Evolutionary conservation across 2,329 filamentous ascomycete genomes (phyloP), one percentile per base, ranked within the genome.

Genomic region (Didymella pinodella): DNA sequence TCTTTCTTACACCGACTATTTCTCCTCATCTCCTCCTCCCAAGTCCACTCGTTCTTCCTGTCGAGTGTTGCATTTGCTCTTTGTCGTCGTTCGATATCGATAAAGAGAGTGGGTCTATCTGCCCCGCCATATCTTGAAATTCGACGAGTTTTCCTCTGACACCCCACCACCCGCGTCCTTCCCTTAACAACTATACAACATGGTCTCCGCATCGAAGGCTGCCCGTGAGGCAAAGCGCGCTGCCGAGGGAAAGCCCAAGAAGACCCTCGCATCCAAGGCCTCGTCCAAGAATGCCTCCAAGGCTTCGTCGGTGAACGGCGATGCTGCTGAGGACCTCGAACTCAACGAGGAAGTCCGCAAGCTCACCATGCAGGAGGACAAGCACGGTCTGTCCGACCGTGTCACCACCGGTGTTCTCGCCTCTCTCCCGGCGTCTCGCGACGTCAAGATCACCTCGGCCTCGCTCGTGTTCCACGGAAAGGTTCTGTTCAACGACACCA

Each of bases 401-500:
- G 95, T 99, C 79, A 99, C 96, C 62, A 99, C 95, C 61, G 95
- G 95, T 86, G 95, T 99, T 56, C 84, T 99, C 63, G 85, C 93
- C 36, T 99, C 95, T 44, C 87, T 94, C 65, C 80, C 86, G 65
- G 85, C 91, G 68, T 96, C 91, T 83, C 90, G 92, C 81, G 95
- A 99, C 80, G 92, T 97, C 80, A 99, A 99, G 85, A 95, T 99
- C 78, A 96, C 90, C 67, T 97, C 93, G 55, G 87, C 89, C 73
- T 96, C 91, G 65, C 84, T 99, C 69, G 94, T 97, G 65, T 99
- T 99, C 88, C 96, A 99, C 85, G 95, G 96, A 73, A 92, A 91
- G 71, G 95, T 98, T 69, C 88, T 99, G 62, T 91, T 99, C 81
- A 94, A 89, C 77, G 95, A 99, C 81, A 91, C 91, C 65, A 96